Conservation (phyloP, 176 grass and related monocot genomes). For the Rhynchospora breviuscula region DNA sequence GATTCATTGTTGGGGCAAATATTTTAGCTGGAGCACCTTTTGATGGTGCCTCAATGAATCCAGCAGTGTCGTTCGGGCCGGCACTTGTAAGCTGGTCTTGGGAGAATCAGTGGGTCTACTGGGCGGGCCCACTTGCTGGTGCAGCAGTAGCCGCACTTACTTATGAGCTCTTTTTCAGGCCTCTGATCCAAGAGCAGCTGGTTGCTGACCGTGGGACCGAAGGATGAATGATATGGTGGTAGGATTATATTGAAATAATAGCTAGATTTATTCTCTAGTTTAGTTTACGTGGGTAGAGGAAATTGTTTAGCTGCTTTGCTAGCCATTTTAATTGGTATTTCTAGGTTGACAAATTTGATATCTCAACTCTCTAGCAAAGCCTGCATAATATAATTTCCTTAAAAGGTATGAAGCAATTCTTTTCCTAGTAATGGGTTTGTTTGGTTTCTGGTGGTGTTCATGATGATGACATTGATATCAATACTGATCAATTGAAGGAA, state of each 20-base stretch:
- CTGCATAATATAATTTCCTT: background rate
- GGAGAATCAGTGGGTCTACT: conserved; percentile 37
- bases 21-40: conserved; percentile 34
- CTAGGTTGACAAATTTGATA: background rate
- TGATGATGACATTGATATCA: background rate
- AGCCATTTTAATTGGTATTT: background rate
- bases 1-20: conserved; percentile 38
- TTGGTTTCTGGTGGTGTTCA: background rate
- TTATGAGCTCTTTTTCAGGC: conserved; percentile 23
- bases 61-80: conserved; percentile 31
- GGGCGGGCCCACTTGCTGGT: conserved; percentile 32
- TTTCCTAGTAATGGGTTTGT: background rate
- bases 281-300: background rate
- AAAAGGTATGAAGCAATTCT: background rate
- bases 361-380: background rate
- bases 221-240: background rate
- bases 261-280: background rate
- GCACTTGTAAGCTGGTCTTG: conserved; percentile 33
- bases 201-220: background rate
- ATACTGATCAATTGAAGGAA: background rate
- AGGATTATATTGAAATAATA: background rate
- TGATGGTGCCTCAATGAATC: conserved; percentile 40
- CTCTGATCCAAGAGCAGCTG: background rate
- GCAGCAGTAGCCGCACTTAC: conserved; percentile 19
- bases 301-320: background rate